Evolutionary conservation across 2,329 filamentous ascomycete genomes (phyloP).

Genomic region (Venturia pyrina): DNA sequence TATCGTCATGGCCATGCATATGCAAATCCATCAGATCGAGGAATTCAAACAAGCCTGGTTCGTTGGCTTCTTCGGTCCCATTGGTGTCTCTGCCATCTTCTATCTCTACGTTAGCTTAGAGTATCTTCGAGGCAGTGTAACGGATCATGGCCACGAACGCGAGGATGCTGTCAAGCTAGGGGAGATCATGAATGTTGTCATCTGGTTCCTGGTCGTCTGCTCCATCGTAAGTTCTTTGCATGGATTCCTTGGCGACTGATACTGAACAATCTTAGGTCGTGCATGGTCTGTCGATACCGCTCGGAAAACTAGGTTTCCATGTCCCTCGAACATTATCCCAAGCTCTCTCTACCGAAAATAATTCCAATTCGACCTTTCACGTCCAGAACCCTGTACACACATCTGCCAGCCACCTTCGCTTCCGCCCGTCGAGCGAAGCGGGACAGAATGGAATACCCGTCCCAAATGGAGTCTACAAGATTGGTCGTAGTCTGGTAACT

Average conservation of each 20-base stretch:
- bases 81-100: constrained; percentile 83
- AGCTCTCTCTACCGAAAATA: constrained; percentile 22
- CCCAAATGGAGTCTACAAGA: not conserved
- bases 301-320: constrained; percentile 55
- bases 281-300: constrained; percentile 71
- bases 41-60: constrained; percentile 66
- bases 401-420: not conserved
- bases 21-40: constrained; percentile 69
- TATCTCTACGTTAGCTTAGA: constrained; percentile 76
- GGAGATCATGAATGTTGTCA: constrained; percentile 59
- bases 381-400: not conserved
- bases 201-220: constrained; percentile 80
- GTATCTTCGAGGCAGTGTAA: constrained; percentile 49
- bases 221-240: constrained; percentile 55
- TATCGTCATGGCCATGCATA: constrained; percentile 63
- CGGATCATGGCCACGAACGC: constrained; percentile 49
- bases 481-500: not conserved
- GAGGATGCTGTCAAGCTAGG: constrained; percentile 55
- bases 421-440: not conserved
- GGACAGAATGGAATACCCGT: not conserved
- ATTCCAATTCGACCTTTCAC: not conserved
- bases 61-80: constrained; percentile 87
- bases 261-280: constrained; percentile 46
- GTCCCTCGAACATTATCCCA: constrained; percentile 54
- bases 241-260: not conserved